Percentiles rank a stretch among this genome's conserved stretches.
phyloP scores from a whole-genome alignment of 31 red algal genomes.

The Odonthalia washingtoniensis region DNA sequence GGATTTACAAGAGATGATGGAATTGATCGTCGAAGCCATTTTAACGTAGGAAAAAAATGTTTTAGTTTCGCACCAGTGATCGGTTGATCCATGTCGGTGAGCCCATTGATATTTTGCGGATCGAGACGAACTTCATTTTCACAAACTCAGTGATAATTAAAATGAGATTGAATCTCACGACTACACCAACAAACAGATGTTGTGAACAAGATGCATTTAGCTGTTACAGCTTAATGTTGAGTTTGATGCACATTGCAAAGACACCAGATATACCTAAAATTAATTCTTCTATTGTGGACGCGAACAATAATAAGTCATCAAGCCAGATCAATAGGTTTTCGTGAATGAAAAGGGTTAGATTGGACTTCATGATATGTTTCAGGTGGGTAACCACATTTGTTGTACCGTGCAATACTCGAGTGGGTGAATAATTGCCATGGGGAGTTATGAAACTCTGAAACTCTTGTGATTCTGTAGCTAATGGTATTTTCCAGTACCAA shows the following conservation, averaged over 20 bases:
- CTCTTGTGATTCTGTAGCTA: constrained; percentile 26
- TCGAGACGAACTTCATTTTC: neutral
- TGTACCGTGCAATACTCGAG: constrained; percentile 39
- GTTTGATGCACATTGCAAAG: neutral
- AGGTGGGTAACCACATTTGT: constrained; percentile 32
- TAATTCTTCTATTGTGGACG: neutral
- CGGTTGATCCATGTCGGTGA: neutral
- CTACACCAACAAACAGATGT: constrained; percentile 2
- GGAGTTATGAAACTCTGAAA: constrained; percentile 42
- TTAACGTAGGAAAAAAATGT: neutral
- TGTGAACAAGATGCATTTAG: neutral
- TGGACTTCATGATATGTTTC: neutral
- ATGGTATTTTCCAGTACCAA: constrained; percentile 38
- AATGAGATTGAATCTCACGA: neutral
- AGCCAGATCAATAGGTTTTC: neutral
- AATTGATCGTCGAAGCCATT: neutral
- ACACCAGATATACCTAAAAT: neutral
- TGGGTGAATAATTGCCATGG: constrained; percentile 24
- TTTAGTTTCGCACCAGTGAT: neutral
- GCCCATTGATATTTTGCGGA: neutral
- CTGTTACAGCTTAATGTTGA: neutral
- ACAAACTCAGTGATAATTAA: no score
- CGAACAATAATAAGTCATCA: neutral
- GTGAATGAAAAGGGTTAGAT: neutral
- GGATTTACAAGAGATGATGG: neutral